Evolutionary conservation across 805 yeast species (phyloP).

Genomic region (Candida boleticola): DNA sequence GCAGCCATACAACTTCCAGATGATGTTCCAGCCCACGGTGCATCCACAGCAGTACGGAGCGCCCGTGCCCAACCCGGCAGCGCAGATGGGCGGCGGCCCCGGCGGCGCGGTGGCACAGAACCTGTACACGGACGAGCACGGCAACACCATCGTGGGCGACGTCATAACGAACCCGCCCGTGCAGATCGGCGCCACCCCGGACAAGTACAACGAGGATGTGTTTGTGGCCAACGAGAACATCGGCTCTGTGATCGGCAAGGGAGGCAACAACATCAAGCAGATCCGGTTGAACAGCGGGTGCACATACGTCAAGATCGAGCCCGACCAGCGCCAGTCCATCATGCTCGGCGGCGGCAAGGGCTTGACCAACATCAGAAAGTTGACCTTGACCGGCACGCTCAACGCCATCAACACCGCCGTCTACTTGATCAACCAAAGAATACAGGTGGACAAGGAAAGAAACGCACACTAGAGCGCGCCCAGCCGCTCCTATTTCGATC

Average conservation of each 20-base stretch:
- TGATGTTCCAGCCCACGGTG: constrained; percentile 39
- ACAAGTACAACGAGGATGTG: constrained; percentile 63
- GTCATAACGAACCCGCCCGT: constrained; percentile 41
- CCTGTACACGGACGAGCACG: constrained; percentile 43
- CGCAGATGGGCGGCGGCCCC: constrained; percentile 20
- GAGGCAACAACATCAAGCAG: constrained; percentile 78
- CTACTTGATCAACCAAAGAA: constrained; percentile 66
- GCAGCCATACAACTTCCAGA: constrained; percentile 35
- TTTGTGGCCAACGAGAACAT: constrained; percentile 75
- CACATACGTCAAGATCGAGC: constrained; percentile 69
- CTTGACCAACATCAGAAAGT: constrained; percentile 47
- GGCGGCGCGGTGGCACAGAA: constrained; percentile 19
- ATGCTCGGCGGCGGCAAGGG: constrained; percentile 46
- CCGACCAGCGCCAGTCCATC: constrained; percentile 51
- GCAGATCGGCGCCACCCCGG: constrained; percentile 34
- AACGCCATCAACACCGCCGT: constrained; percentile 72
- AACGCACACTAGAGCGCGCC: constrained; percentile 24
- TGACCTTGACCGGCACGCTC: constrained; percentile 66
- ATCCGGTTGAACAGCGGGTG: constrained; percentile 71
- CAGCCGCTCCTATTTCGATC: not conserved
- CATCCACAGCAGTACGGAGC: constrained; percentile 30
- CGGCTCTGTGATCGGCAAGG: constrained; percentile 83
- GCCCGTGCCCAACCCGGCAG: constrained; percentile 13
- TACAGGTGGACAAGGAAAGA: constrained; percentile 62
- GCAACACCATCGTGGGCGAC: constrained; percentile 43